These are phyloP conservation scores for Melaleuca quinquenervia DNA, from an alignment of 345 rosid genomes.

Conservation along the genomic window DNA sequence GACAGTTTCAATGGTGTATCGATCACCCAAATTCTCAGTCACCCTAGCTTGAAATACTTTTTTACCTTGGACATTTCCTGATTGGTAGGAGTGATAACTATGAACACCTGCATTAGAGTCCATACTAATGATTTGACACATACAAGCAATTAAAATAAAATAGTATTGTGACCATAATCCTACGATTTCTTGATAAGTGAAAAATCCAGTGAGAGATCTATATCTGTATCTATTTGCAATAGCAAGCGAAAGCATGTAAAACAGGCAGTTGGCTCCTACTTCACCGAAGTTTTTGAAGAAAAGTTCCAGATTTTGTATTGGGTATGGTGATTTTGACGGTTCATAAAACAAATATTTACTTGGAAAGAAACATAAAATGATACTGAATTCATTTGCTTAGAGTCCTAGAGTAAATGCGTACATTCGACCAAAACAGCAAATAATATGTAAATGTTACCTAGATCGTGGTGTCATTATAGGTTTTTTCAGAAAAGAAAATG, in stretches of 20 bases:
- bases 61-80: constrained; percentile 46
- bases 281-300: not conserved
- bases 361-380: not conserved
- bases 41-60: constrained; percentile 74
- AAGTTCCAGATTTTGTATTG: not conserved
- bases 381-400: not conserved
- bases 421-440: not conserved
- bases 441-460: not conserved
- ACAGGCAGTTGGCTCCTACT: not conserved
- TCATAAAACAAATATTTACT: not conserved
- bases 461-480: too few relatives aligned
- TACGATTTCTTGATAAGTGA: not conserved
- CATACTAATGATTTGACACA: not conserved
- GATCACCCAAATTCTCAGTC: constrained; percentile 59
- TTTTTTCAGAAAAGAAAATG: too few relatives aligned
- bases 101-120: constrained; percentile 38
- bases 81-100: constrained; percentile 20
- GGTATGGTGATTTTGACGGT: not conserved
- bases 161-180: not conserved
- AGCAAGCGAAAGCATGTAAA: too few relatives aligned
- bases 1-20: constrained; percentile 73
- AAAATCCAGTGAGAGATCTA: not conserved
- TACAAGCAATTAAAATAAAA: not conserved
- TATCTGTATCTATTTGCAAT: not conserved
- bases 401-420: too few relatives aligned